Base-by-base conservation (phyloP, 768 basidiomycete species). In the Naganishia randhawae region DNA sequence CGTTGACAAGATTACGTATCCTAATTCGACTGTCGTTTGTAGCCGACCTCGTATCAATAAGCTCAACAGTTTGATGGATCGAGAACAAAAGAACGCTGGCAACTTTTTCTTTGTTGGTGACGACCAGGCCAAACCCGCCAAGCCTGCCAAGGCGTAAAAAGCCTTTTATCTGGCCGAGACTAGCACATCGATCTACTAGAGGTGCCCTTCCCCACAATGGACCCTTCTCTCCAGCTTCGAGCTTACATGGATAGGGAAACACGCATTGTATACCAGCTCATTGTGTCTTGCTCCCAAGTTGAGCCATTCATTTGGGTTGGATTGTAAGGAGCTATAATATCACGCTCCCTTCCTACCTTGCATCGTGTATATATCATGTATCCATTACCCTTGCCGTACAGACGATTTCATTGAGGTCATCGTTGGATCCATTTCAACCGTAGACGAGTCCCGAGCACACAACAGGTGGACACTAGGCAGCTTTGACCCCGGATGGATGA, bases 21-120 rank as follows among this genome's bases (percentile, higher is more conserved):
- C 5, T 27, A 61, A 22, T 33, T 65, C 35, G 11, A 13, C 33
- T 61, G 37, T 25, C 27, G 13, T 25, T 25, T 33, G 11, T 42
- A 74, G 72, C 74, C 75, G 78, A 72, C 80, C 80, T 33, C 76
- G 79, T 29, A 81, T 82, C 77, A 83, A 83, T 81, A 83, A 83
- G 78, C 72, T 79, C 71, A 79, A 81, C 71, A 82, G 81, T 66
- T 72, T 81, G 68, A 80, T 82, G 71, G 82, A 83, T 71, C 78
- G 77, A 66, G 80, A 81, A 71, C 81, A 82, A 69, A 82, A 82
- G 73, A 41, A 41, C 22, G 45, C 55, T 14, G 69, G 69, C 16
- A 61, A 50, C 57, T 70, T 62, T 65, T 70, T 70, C 65, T 70
- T 70, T 65, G 48, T 66, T 29, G 69, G 69, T 19, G 69, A 70